Conservation (phyloP, 148 eudicot species). For the Pharnaceum exiguum region DNA sequence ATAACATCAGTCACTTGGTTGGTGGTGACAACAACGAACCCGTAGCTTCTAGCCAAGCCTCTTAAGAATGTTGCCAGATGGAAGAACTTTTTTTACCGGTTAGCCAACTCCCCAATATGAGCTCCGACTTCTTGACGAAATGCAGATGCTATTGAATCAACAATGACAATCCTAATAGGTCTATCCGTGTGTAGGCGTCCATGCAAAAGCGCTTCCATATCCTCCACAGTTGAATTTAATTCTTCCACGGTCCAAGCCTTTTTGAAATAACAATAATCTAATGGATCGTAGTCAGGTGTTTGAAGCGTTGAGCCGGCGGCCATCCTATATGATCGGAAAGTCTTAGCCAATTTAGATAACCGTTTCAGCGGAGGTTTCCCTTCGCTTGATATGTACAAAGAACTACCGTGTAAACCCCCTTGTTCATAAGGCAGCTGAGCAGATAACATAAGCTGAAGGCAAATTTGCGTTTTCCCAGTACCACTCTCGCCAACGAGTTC, state of each 20-base stretch:
- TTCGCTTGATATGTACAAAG: background rate
- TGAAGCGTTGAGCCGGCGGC: background rate
- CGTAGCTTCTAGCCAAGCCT: background rate
- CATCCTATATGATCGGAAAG: background rate
- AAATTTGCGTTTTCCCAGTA: background rate
- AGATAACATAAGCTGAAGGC: background rate
- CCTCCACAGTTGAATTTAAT: background rate
- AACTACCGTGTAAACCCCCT: background rate
- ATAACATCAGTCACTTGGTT: background rate
- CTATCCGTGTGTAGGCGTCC: background rate
- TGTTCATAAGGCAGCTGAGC: background rate
- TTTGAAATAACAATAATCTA: background rate
- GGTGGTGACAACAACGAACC: background rate
- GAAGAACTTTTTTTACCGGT: background rate
- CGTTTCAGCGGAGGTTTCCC: background rate
- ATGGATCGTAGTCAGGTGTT: background rate
- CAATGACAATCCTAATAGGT: background rate
- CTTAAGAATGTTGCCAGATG: background rate
- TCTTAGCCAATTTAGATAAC: background rate
- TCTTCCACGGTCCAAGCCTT: background rate
- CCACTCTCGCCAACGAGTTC: background rate
- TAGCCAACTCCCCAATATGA: background rate
- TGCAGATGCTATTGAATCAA: background rate
- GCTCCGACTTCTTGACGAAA: background rate
- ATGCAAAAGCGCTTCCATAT: background rate